These are phyloP conservation scores for Fusarium ambrosium DNA, from an alignment of 2,329 filamentous ascomycete genomes.

Conservation along the genomic window DNA sequence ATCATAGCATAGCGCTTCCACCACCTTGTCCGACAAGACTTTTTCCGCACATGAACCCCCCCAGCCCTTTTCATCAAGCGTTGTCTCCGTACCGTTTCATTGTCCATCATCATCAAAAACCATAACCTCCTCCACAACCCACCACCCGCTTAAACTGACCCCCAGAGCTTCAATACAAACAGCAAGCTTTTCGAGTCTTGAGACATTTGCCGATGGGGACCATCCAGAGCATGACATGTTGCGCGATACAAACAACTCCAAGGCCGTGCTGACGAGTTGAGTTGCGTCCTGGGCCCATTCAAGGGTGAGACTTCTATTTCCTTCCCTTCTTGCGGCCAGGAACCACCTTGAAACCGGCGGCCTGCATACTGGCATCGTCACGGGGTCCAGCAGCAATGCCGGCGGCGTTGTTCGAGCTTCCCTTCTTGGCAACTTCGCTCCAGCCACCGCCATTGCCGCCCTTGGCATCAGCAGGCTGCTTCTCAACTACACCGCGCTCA, in stretches of 20 bases:
- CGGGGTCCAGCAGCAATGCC: slow-evolving; percentile 54
- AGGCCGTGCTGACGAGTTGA: slow-evolving; percentile 15
- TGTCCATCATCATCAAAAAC: slow-evolving; percentile 1
- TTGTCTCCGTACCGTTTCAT: slow-evolving; percentile 11
- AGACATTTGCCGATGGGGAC: background rate
- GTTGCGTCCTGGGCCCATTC: slow-evolving; percentile 11
- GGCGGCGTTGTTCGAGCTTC: slow-evolving; percentile 58
- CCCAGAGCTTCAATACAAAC: background rate
- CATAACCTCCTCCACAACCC: background rate
- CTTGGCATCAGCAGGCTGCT: slow-evolving; percentile 70
- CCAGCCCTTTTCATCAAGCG: slow-evolving; percentile 9
- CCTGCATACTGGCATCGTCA: slow-evolving; percentile 58
- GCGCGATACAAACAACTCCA: background rate
- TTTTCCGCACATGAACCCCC: background rate
- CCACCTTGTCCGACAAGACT: slow-evolving; percentile 3
- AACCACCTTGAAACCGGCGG: slow-evolving; percentile 87
- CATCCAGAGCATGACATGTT: background rate
- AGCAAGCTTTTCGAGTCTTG: background rate
- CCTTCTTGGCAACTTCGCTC: slow-evolving; percentile 98
- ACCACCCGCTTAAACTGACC: background rate
- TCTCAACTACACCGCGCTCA: slow-evolving; percentile 89
- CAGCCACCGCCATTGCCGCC: slow-evolving; percentile 76
- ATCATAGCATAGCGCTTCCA: slow-evolving; percentile 6
- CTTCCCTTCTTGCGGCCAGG: slow-evolving; percentile 92
- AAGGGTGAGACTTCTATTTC: slow-evolving; percentile 63